These are phyloP conservation scores for Geranomyces michiganensis DNA, from an alignment of 192 early-diverging fungal species.

Conservation along the genomic window DNA sequence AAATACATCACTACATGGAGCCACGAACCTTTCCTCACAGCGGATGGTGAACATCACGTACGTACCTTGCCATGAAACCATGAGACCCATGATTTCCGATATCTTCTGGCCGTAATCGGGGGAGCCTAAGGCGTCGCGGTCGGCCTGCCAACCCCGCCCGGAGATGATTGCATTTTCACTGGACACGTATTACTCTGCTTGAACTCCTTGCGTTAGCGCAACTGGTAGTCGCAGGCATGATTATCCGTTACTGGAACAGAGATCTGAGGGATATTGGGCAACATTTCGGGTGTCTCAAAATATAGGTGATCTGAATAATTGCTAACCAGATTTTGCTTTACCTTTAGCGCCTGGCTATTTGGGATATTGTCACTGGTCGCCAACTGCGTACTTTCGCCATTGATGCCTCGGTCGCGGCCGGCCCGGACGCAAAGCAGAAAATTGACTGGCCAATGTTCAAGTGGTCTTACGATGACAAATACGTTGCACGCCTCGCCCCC, in stretches of 20 bases:
- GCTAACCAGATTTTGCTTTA: background rate
- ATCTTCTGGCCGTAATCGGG: too few species aligned
- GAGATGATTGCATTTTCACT: too few species aligned
- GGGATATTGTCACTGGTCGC: slow-evolving; percentile 87
- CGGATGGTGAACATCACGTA: slow-evolving; percentile 69
- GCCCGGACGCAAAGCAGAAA: slow-evolving; percentile 34
- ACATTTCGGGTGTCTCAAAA: background rate
- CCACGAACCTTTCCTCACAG: slow-evolving; percentile 77
- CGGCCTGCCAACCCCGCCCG: too few species aligned
- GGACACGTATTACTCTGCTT: background rate
- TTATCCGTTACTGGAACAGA: slow-evolving; percentile 24
- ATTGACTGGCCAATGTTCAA: slow-evolving; percentile 94
- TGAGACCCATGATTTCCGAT: too few species aligned
- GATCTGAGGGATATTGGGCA: slow-evolving; percentile 18
- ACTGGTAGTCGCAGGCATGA: slow-evolving; percentile 12
- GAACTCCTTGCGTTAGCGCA: slow-evolving; percentile 4
- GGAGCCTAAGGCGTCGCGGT: too few species aligned
- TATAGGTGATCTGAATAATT: background rate
- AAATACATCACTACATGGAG: slow-evolving; percentile 89
- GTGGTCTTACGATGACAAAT: slow-evolving; percentile 93
- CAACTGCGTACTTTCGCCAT: slow-evolving; percentile 88
- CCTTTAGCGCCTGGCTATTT: slow-evolving; percentile 60
- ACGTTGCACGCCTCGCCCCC: slow-evolving; percentile 86
- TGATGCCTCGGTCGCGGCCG: slow-evolving; percentile 30
- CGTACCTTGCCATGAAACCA: too few species aligned